These are phyloP conservation scores for Phytophthora pini DNA, from an alignment of 352 stramenopile species.

Conservation along the genomic window DNA sequence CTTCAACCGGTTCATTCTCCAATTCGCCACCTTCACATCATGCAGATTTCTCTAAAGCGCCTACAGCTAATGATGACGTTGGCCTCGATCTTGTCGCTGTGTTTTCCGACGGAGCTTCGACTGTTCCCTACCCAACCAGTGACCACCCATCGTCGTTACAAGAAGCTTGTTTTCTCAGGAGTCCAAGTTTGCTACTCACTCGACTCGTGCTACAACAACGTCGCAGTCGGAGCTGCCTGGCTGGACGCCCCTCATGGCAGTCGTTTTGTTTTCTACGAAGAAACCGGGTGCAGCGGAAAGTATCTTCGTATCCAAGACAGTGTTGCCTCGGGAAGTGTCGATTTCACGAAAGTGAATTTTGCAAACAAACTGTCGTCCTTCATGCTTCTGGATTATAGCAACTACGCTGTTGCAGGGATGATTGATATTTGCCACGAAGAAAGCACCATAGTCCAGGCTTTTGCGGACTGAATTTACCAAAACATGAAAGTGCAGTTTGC, in stretches of 20 bases:
- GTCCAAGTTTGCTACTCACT: slow-evolving; percentile 25
- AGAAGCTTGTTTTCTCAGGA: slow-evolving; percentile 19
- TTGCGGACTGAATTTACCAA: no score
- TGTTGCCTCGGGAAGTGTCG: slow-evolving; percentile 3
- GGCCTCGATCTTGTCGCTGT: background rate
- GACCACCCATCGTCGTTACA: slow-evolving; percentile 11
- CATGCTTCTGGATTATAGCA: slow-evolving; percentile 11
- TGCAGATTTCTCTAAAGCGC: background rate
- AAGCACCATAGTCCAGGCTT: background rate
- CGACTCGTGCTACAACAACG: slow-evolving; percentile 25
- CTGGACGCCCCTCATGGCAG: background rate
- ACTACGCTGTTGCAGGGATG: slow-evolving; percentile 11
- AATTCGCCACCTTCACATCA: background rate
- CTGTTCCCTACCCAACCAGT: slow-evolving; percentile 11
- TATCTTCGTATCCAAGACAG: background rate
- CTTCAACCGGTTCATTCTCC: background rate
- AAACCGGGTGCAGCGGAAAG: slow-evolving; percentile 9
- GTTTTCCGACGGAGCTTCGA: slow-evolving; percentile 13
- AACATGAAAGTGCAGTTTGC: no score
- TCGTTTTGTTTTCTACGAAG: slow-evolving; percentile 17
- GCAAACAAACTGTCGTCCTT: slow-evolving; percentile 24
- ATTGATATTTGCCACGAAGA: slow-evolving; percentile 15
- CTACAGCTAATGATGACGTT: background rate
- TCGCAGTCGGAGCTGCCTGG: slow-evolving; percentile 16
- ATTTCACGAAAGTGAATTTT: slow-evolving; percentile 19